Evolutionary conservation across 495 filamentous ascomycete genomes (phyloP).

Genomic region (Neurospora sp.): DNA sequence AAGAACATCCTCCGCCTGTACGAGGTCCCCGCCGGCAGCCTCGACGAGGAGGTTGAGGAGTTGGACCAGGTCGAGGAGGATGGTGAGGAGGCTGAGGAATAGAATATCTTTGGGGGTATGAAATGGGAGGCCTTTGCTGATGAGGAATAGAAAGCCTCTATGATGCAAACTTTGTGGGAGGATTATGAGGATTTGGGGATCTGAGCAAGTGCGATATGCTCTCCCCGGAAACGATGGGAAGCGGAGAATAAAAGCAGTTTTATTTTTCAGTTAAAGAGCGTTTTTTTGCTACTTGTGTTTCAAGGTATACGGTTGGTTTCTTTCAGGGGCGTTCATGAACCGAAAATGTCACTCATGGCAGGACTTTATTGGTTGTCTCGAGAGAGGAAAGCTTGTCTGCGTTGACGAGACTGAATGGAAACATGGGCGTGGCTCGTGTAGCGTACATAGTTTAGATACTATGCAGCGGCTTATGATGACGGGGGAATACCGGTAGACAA

Average conservation of each 20-base stretch:
- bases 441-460: not conserved
- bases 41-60: slow-evolving; percentile 54
- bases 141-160: not conserved
- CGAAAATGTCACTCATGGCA: not conserved
- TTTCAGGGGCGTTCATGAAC: not conserved
- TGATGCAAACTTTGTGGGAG: not conserved
- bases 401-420: not conserved
- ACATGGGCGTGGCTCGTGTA: not conserved
- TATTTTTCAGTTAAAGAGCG: not conserved
- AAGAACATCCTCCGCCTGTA: slow-evolving; percentile 88
- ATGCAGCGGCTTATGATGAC: not conserved
- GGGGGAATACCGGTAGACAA: not conserved
- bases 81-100: slow-evolving; percentile 24
- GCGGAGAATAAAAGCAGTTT: slow-evolving; percentile 1
- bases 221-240: not conserved
- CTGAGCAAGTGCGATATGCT: not conserved
- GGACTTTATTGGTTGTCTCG: not conserved
- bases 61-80: slow-evolving; percentile 16
- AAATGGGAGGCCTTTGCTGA: not conserved
- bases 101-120: not conserved
- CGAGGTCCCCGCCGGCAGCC: slow-evolving; percentile 75
- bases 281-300: not conserved
- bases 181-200: not conserved
- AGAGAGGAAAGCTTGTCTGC: not conserved
- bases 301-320: not conserved